These are phyloP conservation scores for Phaeosphaeriaceae sp. DNA, from an alignment of 2,329 filamentous ascomycete species.

Conservation along the genomic window DNA sequence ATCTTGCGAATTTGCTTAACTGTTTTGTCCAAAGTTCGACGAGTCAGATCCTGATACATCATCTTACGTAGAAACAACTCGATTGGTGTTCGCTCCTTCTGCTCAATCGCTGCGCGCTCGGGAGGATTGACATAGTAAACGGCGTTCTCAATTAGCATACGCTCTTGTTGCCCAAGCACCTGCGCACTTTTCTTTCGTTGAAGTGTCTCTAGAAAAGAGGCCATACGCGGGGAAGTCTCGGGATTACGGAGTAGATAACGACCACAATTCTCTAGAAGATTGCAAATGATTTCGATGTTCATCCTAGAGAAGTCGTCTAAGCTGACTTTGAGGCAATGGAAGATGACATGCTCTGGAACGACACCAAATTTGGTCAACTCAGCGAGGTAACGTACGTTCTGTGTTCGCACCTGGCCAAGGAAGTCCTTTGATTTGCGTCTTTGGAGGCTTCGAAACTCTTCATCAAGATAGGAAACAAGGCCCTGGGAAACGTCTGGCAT, in stretches of 20 bases:
- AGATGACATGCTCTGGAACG: slow-evolving; percentile 97
- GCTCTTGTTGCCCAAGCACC: slow-evolving; percentile 92
- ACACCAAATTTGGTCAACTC: slow-evolving; percentile 98
- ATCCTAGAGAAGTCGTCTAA: slow-evolving; percentile 97
- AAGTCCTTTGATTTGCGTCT: slow-evolving; percentile 98
- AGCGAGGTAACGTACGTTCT: slow-evolving; percentile 96
- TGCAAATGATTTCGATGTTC: slow-evolving; percentile 99
- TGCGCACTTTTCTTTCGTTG: slow-evolving; percentile 96
- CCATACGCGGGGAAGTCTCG: slow-evolving; percentile 92
- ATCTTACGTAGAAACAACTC: slow-evolving; percentile 93
- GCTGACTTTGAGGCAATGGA: slow-evolving; percentile 97
- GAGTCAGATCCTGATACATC: slow-evolving; percentile 91
- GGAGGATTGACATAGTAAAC: slow-evolving; percentile 98
- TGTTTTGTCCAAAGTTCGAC: slow-evolving; percentile 90
- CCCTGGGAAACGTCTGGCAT: slow-evolving; percentile 94
- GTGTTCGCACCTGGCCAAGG: slow-evolving; percentile 87
- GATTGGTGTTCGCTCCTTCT: slow-evolving; percentile 93
- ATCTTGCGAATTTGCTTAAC: slow-evolving; percentile 93
- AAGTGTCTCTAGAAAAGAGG: slow-evolving; percentile 89
- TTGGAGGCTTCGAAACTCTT: slow-evolving; percentile 95
- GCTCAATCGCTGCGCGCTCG: slow-evolving; percentile 88
- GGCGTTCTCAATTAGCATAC: slow-evolving; percentile 98
- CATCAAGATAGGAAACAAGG: slow-evolving; percentile 88
- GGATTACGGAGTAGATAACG: slow-evolving; percentile 91
- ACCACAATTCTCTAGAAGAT: slow-evolving; percentile 93